Evolutionary conservation across 768 basidiomycete species (phyloP), one percentile per base, ranked within the genome.

Genomic region (Mycena epipterygia): DNA sequence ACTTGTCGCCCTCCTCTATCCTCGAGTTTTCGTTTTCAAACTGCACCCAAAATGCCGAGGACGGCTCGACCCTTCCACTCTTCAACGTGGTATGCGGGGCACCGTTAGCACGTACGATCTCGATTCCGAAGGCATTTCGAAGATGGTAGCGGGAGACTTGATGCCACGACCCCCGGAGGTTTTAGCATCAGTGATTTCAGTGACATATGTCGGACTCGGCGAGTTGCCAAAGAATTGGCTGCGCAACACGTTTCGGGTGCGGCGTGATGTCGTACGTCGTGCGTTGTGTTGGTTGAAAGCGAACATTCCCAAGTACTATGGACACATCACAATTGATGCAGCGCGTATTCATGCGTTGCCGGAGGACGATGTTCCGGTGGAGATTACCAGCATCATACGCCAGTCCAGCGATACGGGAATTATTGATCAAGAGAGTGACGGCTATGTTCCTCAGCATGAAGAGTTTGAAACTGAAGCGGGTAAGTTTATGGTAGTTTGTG

Each of bases 231-330:
- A 81, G 35, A 12, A 69, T 0, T 79, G 75, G 77, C 33, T 86
- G 32, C 64, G 49, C 0, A 25, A 21, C 0, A 79, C 74, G 0
- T 85, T 87, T 46, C 69, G 75, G 0, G 82, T 87, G 0, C 72
- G 81, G 0, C 51, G 83, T 1, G 5, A 72, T 0, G 44, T 49
- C 0, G 83, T 87, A 0, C 41, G 17, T 2, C 62, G 71, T 1
- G 84, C 83, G 2, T 60, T 86, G 2, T 2, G 0, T 1, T 85
- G 84, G 82, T 62, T 84, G 35, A 84, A 83, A 60, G 58, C 29
- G 1, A 72, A 84, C 64, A 85, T 85, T 63, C 57, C 72, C 0
- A 63, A 71, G 17, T 82, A 81, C 64, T n/a, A n/a, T n/a, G 75
- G 69, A 0, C 42, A 80, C 39, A 77, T 84, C 14, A 60, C 73